Evolutionary conservation across 176 grass and related monocot species (phyloP), one percentile per base, ranked within the genome.

Genomic region (Tillandsia fasciculata): DNA sequence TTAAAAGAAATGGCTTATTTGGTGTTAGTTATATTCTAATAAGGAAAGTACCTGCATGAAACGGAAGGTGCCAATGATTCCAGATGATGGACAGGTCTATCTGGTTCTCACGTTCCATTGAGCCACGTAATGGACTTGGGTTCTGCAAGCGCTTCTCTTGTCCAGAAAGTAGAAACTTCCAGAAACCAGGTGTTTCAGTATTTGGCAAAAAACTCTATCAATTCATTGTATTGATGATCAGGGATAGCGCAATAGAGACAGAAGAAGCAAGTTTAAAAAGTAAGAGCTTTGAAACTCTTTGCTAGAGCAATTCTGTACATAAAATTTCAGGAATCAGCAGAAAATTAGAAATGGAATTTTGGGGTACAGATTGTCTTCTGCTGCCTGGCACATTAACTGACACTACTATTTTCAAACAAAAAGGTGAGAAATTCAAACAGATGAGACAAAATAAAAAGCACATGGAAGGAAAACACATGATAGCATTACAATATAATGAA

Each of bases 21-120:
- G 26, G 69, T 72, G 50, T 71, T 57, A 51, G 65, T 65, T 50
- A 28, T 49, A 80, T 58, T 71, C 12, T 61, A 61, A 61, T n/a
- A 61, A 61, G 56, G 17, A 61, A 61, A 61, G 22, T 61, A 61
- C 22, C 17, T 18, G 22, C 56, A 1, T 61, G 56, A 61, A 61
- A 61, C 56, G 2, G 56, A 0, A 23, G 56, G 15, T 61, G 56
- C 56, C 22, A 15, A 61, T 18, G n/a, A 61, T 22, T 61, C 56
- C 15, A 23, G 56, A 61, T 61, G 56, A 61, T 61, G 56, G 56
- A 20, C n/a, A 61, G 17, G 22, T 20, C 56, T 61, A 18, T 61
- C 18, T 61, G n/a, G 56, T 61, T 61, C 56, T 22, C 17, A 61
- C 18, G 56, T 9, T 61, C 56, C 22, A 61, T n/a, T 23, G 15